phyloP scores from a whole-genome alignment of 1,284 basidiomycete species.

The Austroboletus niveus region DNA sequence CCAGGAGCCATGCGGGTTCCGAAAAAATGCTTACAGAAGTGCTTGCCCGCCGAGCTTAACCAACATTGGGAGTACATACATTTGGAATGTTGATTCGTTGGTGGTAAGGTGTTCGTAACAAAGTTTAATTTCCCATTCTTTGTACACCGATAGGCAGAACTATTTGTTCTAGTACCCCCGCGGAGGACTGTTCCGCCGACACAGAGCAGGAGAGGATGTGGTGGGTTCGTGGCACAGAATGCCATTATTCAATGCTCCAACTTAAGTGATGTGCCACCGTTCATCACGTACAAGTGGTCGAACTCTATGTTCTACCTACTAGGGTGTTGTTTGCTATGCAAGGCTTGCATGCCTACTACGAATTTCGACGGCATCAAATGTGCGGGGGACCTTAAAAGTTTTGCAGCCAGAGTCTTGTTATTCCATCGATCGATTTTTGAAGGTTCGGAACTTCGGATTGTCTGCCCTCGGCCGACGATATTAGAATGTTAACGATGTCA shows the following conservation, averaged over 20 bases:
- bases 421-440: background rate
- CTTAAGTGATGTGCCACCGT: too few relatives aligned
- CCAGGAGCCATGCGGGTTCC: background rate
- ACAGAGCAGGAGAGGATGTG: background rate
- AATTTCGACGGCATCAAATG: too few relatives aligned
- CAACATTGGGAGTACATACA: background rate
- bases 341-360: too few relatives aligned
- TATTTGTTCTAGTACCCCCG: background rate
- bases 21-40: background rate
- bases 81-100: background rate
- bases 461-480: slow-evolving; percentile 20
- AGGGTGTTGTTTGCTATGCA: too few relatives aligned
- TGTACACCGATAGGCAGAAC: too few relatives aligned
- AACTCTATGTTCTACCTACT: too few relatives aligned
- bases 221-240: too few relatives aligned
- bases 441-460: slow-evolving; percentile 6
- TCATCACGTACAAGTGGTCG: too few relatives aligned
- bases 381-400: background rate
- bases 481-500: background rate
- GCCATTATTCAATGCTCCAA: too few relatives aligned
- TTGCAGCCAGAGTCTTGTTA: background rate
- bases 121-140: background rate
- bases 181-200: background rate
- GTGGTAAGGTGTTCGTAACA: background rate
- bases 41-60: background rate